These are phyloP conservation scores for Russula sp. DNA, from an alignment of 768 basidiomycete genomes.

Conservation along the genomic window DNA sequence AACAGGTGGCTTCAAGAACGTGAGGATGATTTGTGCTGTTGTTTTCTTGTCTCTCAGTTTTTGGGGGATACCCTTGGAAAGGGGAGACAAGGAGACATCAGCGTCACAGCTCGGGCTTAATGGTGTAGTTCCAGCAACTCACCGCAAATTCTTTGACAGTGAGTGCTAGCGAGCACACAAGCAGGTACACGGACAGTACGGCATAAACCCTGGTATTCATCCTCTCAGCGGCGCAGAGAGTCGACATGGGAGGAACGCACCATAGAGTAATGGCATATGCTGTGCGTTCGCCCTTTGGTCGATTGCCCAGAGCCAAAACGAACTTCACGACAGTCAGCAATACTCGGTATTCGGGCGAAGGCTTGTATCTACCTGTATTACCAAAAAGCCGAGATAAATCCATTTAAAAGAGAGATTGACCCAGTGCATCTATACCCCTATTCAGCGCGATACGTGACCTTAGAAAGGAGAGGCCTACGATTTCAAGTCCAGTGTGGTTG, in stretches of 20 bases:
- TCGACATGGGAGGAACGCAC: slow-evolving; percentile 33
- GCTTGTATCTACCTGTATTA: slow-evolving; percentile 49
- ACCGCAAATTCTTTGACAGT: slow-evolving; percentile 77
- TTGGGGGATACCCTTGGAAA: slow-evolving; percentile 45
- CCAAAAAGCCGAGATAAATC: slow-evolving; percentile 82
- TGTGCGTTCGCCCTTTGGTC: slow-evolving; percentile 82
- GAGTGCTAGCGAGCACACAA: slow-evolving; percentile 82
- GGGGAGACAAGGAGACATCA: background rate
- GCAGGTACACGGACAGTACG: slow-evolving; percentile 72
- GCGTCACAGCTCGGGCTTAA: background rate
- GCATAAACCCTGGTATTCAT: slow-evolving; percentile 65
- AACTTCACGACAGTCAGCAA: slow-evolving; percentile 36
- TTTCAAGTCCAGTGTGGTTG: slow-evolving; percentile 26
- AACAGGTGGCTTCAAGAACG: slow-evolving; percentile 69
- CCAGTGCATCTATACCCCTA: slow-evolving; percentile 68
- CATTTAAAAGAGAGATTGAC: slow-evolving; percentile 77
- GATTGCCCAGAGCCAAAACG: slow-evolving; percentile 67
- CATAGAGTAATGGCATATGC: slow-evolving; percentile 69
- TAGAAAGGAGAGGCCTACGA: slow-evolving; percentile 45
- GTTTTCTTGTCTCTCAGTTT: slow-evolving; percentile 45
- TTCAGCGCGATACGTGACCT: background rate
- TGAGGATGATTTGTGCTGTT: slow-evolving; percentile 40
- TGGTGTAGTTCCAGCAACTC: slow-evolving; percentile 25
- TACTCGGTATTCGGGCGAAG: background rate
- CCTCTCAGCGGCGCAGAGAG: slow-evolving; percentile 8